Conservation (phyloP, 176 grass and related monocot species). For the Poa annua region DNA sequence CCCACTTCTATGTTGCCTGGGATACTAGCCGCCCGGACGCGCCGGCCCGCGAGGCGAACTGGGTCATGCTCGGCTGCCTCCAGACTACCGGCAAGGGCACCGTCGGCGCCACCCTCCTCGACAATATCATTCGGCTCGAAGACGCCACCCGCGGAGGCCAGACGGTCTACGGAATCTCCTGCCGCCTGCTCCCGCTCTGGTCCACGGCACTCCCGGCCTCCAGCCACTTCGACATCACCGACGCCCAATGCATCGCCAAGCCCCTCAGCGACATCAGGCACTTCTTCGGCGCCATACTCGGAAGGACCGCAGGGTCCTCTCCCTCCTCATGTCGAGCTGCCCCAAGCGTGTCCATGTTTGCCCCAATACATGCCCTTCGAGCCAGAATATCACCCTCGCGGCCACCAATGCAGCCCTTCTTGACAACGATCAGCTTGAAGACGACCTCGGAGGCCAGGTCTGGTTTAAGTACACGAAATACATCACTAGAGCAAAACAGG, state of each 20-base stretch:
- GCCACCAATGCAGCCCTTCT: background rate
- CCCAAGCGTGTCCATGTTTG: background rate
- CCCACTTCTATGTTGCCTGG: background rate
- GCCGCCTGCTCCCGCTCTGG: too few species aligned
- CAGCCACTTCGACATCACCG: background rate
- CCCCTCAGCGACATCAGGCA: background rate
- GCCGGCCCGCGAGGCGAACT: too few species aligned
- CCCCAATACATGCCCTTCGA: background rate
- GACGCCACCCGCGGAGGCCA: too few species aligned
- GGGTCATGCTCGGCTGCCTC: background rate
- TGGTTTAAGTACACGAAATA: background rate
- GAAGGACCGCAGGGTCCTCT: background rate
- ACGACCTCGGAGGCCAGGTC: background rate
- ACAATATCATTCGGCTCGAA: too few species aligned
- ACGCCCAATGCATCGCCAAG: background rate
- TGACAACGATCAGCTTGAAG: too few species aligned
- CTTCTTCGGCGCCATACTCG: too few species aligned
- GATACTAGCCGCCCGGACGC: too few species aligned
- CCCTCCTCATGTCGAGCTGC: background rate
- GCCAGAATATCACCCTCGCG: background rate
- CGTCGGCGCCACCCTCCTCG: background rate
- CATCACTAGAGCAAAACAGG: too few species aligned
- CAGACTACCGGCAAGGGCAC: background rate
- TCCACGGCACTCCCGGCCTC: background rate
- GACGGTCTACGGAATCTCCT: too few species aligned